Percentiles rank a stretch among this genome's conserved stretches.
phyloP scores from a whole-genome alignment of 2,329 filamentous ascomycete genomes.

The Fusarium sp. region DNA sequence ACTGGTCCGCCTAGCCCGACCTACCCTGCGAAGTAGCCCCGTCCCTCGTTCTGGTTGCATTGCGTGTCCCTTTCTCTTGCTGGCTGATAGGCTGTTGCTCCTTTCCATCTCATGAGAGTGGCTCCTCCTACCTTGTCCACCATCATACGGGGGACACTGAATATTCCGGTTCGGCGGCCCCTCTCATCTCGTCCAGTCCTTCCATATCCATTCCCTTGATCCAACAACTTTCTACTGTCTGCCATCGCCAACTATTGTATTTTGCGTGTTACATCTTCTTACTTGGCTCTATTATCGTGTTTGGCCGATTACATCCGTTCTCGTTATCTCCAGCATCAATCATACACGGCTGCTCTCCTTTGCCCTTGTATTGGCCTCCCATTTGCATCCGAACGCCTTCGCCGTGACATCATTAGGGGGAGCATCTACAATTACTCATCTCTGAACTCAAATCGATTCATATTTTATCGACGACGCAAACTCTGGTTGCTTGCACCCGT shows the following conservation, averaged over 20 bases:
- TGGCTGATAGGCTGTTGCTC: slow-evolving; percentile 23
- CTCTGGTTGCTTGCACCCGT: slow-evolving; percentile 8
- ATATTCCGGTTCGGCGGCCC: slow-evolving; percentile 38
- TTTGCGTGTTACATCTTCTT: slow-evolving; percentile 15
- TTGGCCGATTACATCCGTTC: slow-evolving; percentile 24
- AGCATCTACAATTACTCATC: slow-evolving; percentile 28
- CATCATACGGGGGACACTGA: slow-evolving; percentile 37
- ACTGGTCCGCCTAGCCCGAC: slow-evolving; percentile 18
- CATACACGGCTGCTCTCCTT: slow-evolving; percentile 27
- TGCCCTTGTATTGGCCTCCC: slow-evolving; percentile 35
- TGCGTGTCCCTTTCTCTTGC: slow-evolving; percentile 39
- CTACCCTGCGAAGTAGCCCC: slow-evolving; percentile 7
- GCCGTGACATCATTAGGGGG: slow-evolving; percentile 45
- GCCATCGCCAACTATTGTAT: slow-evolving; percentile 2
- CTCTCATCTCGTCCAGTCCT: slow-evolving; percentile 37
- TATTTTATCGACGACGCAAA: slow-evolving; percentile 20
- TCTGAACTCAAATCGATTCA: slow-evolving; percentile 15
- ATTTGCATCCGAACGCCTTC: slow-evolving; percentile 31
- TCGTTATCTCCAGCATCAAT: slow-evolving; percentile 32
- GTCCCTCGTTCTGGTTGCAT: slow-evolving; percentile 35
- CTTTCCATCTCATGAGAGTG: slow-evolving; percentile 34
- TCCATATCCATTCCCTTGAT: slow-evolving; percentile 23
- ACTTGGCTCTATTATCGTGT: slow-evolving; percentile 9
- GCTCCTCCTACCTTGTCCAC: slow-evolving; percentile 32
- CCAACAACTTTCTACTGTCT: slow-evolving; percentile 15